A percentile compares a stretch with the other conserved stretches of the same genome.
These are phyloP conservation scores for Phialophora tarda DNA, from an alignment of 2,329 filamentous ascomycete genomes.

Conservation along the genomic window DNA sequence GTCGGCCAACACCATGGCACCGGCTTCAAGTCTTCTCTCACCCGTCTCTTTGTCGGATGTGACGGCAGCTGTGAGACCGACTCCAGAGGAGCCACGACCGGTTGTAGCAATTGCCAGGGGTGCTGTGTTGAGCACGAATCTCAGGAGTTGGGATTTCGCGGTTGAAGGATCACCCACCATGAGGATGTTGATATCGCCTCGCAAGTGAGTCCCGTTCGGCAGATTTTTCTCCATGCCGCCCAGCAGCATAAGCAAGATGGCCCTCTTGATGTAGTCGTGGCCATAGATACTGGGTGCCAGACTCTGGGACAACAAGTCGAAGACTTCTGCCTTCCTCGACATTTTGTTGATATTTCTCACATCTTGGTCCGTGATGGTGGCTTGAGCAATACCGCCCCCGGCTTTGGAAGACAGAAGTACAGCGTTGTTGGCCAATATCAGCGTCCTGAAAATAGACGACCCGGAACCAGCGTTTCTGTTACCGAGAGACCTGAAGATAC, in stretches of 20 bases:
- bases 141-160: constrained; percentile 95
- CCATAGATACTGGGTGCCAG: constrained; percentile 96
- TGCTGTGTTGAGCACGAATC: constrained; percentile 96
- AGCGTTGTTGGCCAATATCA: constrained; percentile 92
- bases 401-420: constrained; percentile 95
- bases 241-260: constrained; percentile 91
- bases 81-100: constrained; percentile 92
- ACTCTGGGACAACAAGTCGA: constrained; percentile 90
- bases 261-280: constrained; percentile 97
- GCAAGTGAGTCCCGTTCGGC: constrained; percentile 95
- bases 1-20: constrained; percentile 98
- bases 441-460: constrained; percentile 91
- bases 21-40: constrained; percentile 89
- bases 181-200: constrained; percentile 98
- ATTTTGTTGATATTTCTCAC: constrained; percentile 99
- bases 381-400: constrained; percentile 88
- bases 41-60: constrained; percentile 97
- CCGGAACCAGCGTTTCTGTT: constrained; percentile 91
- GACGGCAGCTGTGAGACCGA: constrained; percentile 95
- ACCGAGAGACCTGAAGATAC: constrained; percentile 90
- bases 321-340: constrained; percentile 89
- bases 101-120: constrained; percentile 96
- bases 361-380: constrained; percentile 92
- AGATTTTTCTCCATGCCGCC: constrained; percentile 98
- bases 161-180: constrained; percentile 99